A percentile compares a stretch with the other conserved stretches of the same genome.
phyloP scores from a whole-genome alignment of 805 yeast species.

The Pichia scutulata region DNA sequence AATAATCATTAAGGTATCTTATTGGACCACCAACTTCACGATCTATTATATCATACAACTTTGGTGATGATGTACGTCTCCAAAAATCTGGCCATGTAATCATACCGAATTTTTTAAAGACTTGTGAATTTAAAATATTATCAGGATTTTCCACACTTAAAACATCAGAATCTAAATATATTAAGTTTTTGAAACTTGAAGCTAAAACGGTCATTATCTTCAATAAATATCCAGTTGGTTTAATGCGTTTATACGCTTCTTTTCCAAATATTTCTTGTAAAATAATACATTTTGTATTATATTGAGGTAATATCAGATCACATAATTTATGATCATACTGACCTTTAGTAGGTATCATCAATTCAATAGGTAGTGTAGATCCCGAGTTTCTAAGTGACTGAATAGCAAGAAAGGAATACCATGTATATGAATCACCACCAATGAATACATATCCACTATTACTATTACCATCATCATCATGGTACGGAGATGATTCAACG shows the following conservation, averaged over 20 bases:
- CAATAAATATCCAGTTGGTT: slow-evolving; percentile 30
- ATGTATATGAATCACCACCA: slow-evolving; percentile 38
- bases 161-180: slow-evolving; percentile 42
- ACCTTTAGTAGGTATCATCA: slow-evolving; percentile 13
- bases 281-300: slow-evolving; percentile 35
- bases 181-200: slow-evolving; percentile 38
- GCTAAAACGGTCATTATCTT: slow-evolving; percentile 37
- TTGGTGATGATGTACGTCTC: slow-evolving; percentile 62
- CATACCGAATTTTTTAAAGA: slow-evolving; percentile 43
- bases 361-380: slow-evolving; percentile 30
- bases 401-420: slow-evolving; percentile 33
- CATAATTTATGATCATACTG: slow-evolving; percentile 21
- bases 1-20: slow-evolving; percentile 22
- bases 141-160: slow-evolving; percentile 38
- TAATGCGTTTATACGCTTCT: slow-evolving; percentile 16
- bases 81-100: slow-evolving; percentile 74
- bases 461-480: slow-evolving; percentile 13
- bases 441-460: slow-evolving; percentile 30
- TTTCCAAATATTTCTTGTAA: slow-evolving; percentile 31
- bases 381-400: slow-evolving; percentile 37
- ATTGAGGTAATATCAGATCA: slow-evolving; percentile 31
- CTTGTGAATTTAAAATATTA: slow-evolving; percentile 27
- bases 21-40: slow-evolving; percentile 25
- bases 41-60: slow-evolving; percentile 35
- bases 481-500: slow-evolving; percentile 19